Base-by-base conservation (phyloP, 345 rosid species). In the Citrus glauca region DNA sequence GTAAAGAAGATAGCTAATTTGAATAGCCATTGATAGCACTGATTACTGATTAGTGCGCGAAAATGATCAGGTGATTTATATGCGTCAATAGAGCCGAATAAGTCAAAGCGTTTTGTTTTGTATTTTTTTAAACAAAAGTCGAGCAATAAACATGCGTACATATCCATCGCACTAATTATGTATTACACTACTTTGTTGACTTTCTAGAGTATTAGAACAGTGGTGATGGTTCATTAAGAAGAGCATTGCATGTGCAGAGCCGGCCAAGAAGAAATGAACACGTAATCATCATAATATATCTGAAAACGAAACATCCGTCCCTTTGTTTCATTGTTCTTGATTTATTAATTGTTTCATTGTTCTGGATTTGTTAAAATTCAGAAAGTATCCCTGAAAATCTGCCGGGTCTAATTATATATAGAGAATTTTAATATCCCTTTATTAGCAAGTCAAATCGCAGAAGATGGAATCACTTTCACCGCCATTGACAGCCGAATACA, bases 341-440 rank as follows among this genome's bases (percentile, higher is more conserved):
- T 28, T 35, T 35, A 35, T 35, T 35, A 35, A 35, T 53, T 53
- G 57, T 4, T 16, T 67, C 77, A 57, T 25, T 40, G 69, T 76
- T 37, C 30, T 24, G 38, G 17, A 60, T 20, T 35, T 30, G 10
- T 57, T 67, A 74, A 63, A 48, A 60, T 42, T 28, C 20, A 9
- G 63, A 53, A 48, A 84, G 87, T 66, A 90, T 91, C 93, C 92
- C 93, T 80, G 76, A 82, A 88, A 75, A 88, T 90, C 93, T 87
- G 91, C 86, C 28, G 28, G 66, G 77, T 84, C 84, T 84, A 74
- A 70, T 73, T 57, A 1, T 30, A 2, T 5, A 14, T 37, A 7
- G 19, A 28, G 59, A 62, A 55, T 73, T 69, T 42, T n/a, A 19
- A 45, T n/a, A 27, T 13, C 38, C 59, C 79, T 73, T 78, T 45